phyloP scores from a whole-genome alignment of 768 basidiomycete genomes.

The Boletellus ananiceps region DNA sequence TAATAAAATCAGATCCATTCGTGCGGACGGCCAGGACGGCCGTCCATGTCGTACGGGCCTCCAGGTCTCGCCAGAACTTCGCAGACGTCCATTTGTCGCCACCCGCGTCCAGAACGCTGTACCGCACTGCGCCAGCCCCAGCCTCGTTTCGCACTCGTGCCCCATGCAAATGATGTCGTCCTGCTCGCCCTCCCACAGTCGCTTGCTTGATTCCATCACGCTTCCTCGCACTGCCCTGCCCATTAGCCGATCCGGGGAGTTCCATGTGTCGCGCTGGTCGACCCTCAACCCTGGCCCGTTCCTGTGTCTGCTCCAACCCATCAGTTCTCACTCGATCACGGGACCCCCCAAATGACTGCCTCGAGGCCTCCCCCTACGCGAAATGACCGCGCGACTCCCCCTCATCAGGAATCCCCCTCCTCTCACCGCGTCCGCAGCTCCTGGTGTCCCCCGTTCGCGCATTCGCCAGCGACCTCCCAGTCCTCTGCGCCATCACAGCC shows the following conservation, averaged over 20 bases:
- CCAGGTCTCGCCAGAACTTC: slow-evolving; percentile 5
- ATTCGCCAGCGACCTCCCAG: too few species aligned
- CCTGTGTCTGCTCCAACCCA: slow-evolving; percentile 14
- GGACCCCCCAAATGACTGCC: slow-evolving; percentile 19
- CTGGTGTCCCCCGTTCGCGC: too few species aligned
- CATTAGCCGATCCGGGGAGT: slow-evolving; percentile 19
- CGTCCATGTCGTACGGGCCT: slow-evolving; percentile 11
- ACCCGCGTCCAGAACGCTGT: slow-evolving; percentile 8
- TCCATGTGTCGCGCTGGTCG: slow-evolving; percentile 1
- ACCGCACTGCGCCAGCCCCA: background rate
- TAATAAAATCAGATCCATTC: slow-evolving; percentile 1
- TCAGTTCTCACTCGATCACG: slow-evolving; percentile 21
- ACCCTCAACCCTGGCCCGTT: slow-evolving; percentile 23
- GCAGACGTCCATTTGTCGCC: slow-evolving; percentile 12
- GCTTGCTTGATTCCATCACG: too few species aligned
- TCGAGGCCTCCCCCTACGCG: slow-evolving; percentile 28
- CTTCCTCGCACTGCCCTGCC: slow-evolving; percentile 2
- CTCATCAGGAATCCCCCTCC: slow-evolving; percentile 10
- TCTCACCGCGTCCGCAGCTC: background rate
- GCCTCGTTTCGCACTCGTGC: too few species aligned
- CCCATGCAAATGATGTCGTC: too few species aligned
- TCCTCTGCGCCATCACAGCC: background rate
- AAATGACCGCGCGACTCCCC: slow-evolving; percentile 28
- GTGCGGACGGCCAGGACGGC: slow-evolving; percentile 14
- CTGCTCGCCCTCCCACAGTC: too few species aligned